phyloP scores from a whole-genome alignment of 306 rosid genomes.

The Cicer arietinum region DNA sequence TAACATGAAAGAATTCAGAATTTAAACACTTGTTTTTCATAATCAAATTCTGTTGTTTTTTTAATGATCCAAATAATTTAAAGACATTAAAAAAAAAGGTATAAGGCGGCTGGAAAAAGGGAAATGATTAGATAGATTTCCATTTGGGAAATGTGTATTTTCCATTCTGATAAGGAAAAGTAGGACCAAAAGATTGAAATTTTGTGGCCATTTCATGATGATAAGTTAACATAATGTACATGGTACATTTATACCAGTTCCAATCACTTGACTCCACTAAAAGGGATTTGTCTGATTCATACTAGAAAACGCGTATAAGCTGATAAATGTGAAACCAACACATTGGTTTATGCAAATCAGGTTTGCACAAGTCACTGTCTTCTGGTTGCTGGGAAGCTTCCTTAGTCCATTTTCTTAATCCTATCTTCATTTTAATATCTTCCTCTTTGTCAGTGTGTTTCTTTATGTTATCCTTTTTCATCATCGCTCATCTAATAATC shows the following conservation, averaged over 20 bases:
- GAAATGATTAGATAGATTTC: constrained; percentile 1
- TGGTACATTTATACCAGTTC: neutral
- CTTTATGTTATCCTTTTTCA: constrained; percentile 18
- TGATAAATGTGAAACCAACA: constrained; percentile 44
- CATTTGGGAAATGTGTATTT: neutral
- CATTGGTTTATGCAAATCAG: constrained; percentile 1
- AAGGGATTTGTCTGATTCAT: neutral
- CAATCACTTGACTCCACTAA: constrained; percentile 32
- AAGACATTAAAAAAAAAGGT: neutral
- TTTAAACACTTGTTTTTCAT: neutral
- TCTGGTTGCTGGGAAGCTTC: constrained; percentile 45
- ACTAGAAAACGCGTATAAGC: constrained; percentile 43
- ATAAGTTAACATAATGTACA: neutral
- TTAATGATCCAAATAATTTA: neutral
- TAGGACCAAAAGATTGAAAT: constrained; percentile 44
- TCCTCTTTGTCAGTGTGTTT: constrained; percentile 40
- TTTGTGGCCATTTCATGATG: neutral
- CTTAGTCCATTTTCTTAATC: constrained; percentile 28
- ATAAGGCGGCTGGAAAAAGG: constrained; percentile 41
- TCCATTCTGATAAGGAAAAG: constrained; percentile 34
- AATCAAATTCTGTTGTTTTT: neutral
- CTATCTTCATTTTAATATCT: constrained; percentile 20
- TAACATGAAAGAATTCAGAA: neutral
- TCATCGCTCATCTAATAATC: constrained; percentile 31
- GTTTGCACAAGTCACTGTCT: neutral